Evolutionary conservation across 257 asterid genomes (phyloP), one percentile per base, ranked within the genome.

Genomic region (Solanum megistacrolobum): DNA sequence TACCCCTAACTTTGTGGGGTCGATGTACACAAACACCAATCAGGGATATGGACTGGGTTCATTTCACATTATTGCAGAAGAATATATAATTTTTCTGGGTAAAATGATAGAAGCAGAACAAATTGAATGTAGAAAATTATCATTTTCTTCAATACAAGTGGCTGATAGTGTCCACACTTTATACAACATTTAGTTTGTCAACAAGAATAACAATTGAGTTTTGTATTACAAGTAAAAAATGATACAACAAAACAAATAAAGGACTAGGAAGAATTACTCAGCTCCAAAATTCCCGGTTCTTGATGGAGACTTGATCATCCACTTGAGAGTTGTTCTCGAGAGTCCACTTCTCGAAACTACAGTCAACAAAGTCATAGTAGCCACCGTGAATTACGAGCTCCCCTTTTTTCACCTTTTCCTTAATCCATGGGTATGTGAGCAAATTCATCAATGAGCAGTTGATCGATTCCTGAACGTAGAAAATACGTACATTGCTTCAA

Each of bases 261-360:
- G 82, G 39, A 81, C 20, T 27, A 6, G 3, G 20, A 48, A 58
- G 29, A 87, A 71, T 90, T 83, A 89, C 46, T 96, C 93, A 96
- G 75, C 92, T 32, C 99, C 98, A 96, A 73, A 92, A 93, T 87
- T 97, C 98, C 12, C 90, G 90, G 91, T 95, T 86, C 58, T 87
- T 92, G n/a, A 95, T 89, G 16, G 95, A 90, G 90, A 90, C 89
- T 52, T 84, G 91, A 41, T 87, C 89, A 35, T 87, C 91, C n/a
- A 90, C 85, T 48, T n/a, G 84, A 36, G 91, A 81, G 58, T 86
- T 86, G 62, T 87, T 90, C 38, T 94, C 94, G 18, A 96, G 95
- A 21, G 95, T 93, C 99, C 99, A 97, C 91, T 96, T 97, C 93
- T 97, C 98, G 58, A 96, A 96, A 16, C 98, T 92, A 79, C 99